phyloP scores from a whole-genome alignment of 2,329 filamentous ascomycete genomes.

The Ophiostoma novo-ulmi region DNA sequence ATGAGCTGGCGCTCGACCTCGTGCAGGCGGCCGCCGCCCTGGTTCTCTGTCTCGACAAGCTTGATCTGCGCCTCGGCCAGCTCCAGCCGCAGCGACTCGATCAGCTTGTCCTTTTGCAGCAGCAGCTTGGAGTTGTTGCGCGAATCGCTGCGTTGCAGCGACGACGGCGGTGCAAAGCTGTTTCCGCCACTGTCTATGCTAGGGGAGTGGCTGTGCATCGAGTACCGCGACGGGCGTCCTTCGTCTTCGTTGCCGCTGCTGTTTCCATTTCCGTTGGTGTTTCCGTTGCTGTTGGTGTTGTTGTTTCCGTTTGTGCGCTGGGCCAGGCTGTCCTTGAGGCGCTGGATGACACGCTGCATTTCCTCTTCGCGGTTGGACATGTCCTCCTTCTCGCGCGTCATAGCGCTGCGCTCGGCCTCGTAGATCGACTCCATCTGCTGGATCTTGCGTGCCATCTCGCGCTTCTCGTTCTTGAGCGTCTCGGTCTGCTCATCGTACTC shows the following conservation, averaged over 20 bases:
- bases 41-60: conserved; percentile 87
- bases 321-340: conserved; percentile 82
- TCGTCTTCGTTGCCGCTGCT: conserved; percentile 44
- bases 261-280: not conserved
- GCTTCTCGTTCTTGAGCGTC: conserved; percentile 74
- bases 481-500: conserved; percentile 82
- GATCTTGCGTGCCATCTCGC: conserved; percentile 74
- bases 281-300: not conserved
- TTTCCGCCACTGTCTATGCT: conserved; percentile 66
- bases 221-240: conserved; percentile 52
- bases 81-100: conserved; percentile 85
- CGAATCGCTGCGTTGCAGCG: conserved; percentile 80
- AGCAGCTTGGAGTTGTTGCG: conserved; percentile 84
- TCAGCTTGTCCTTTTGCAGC: conserved; percentile 92
- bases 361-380: conserved; percentile 80
- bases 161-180: conserved; percentile 74
- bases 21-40: conserved; percentile 78
- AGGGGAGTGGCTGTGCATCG: conserved; percentile 51
- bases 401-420: conserved; percentile 79
- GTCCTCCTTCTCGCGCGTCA: conserved; percentile 89
- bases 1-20: conserved; percentile 88
- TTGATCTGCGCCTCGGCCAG: conserved; percentile 94
- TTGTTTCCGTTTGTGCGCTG: conserved; percentile 48
- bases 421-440: conserved; percentile 91
- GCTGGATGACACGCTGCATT: conserved; percentile 82